These are phyloP conservation scores for Starmerella sp. DNA, from an alignment of 805 yeast genomes.

Conservation along the genomic window DNA sequence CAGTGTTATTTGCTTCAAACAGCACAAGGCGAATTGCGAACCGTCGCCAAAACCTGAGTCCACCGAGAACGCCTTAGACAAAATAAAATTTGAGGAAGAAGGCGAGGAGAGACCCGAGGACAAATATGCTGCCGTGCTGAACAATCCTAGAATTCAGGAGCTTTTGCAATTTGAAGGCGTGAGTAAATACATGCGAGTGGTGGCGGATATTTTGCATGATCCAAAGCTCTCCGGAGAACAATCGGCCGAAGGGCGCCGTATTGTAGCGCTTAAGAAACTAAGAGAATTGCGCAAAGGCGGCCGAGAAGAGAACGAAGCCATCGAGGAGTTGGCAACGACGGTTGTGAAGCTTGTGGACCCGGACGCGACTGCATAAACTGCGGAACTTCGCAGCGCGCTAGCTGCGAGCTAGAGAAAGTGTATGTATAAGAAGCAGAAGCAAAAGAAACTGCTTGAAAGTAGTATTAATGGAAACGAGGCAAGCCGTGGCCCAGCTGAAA, in stretches of 20 bases:
- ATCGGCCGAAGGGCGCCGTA: constrained; percentile 42
- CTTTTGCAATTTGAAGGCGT: constrained; percentile 44
- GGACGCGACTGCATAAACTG: background rate
- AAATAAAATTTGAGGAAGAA: background rate
- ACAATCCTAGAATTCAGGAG: constrained; percentile 36
- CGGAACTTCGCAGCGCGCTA: no score
- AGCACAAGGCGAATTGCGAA: constrained; percentile 31
- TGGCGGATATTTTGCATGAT: constrained; percentile 41
- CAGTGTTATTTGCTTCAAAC: constrained; percentile 50
- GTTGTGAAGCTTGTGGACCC: constrained; percentile 6
- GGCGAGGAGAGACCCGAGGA: background rate
- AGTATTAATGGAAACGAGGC: no score
- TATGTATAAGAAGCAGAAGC: no score
- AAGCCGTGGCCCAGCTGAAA: no score
- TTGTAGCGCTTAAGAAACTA: constrained; percentile 51
- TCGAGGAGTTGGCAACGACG: constrained; percentile 53
- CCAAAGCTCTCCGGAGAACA: constrained; percentile 39
- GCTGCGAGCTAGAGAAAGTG: no score
- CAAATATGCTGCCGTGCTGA: background rate
- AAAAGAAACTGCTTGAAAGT: no score
- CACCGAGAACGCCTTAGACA: constrained; percentile 1
- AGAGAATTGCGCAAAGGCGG: constrained; percentile 55
- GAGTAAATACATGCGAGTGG: constrained; percentile 42
- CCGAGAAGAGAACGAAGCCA: constrained; percentile 48
- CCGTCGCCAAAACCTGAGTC: background rate